phyloP scores from a whole-genome alignment of 139 green algal genomes.

The Chlorella ohadii region DNA sequence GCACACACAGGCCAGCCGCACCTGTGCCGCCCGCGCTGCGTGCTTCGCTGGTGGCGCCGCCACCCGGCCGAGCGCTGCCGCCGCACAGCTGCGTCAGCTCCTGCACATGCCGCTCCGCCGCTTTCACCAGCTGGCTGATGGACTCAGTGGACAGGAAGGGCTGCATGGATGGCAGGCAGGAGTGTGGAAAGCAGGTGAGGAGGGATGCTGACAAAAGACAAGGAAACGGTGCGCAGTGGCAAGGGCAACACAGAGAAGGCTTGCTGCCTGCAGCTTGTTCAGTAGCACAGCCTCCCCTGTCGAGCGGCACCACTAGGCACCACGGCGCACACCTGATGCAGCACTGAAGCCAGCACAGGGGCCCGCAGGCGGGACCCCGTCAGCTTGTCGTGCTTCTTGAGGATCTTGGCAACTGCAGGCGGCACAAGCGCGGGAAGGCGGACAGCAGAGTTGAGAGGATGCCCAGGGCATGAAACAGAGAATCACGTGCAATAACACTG shows the following conservation, averaged over 20 bases:
- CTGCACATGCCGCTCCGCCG: conserved; percentile 64
- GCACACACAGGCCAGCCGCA: neutral
- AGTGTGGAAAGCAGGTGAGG: neutral
- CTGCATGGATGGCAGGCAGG: conserved; percentile 38
- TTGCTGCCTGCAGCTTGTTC: too few relatives aligned
- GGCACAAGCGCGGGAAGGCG: neutral
- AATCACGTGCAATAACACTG: too few relatives aligned
- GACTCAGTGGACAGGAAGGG: conserved; percentile 76
- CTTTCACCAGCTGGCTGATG: conserved; percentile 72
- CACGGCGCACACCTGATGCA: conserved; percentile 13
- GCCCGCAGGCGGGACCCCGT: conserved; percentile 49
- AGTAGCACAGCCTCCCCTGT: too few relatives aligned
- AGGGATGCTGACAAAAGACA: too few relatives aligned
- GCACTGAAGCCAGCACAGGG: conserved; percentile 7
- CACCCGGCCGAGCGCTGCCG: neutral
- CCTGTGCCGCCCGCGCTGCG: neutral
- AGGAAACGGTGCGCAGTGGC: too few relatives aligned
- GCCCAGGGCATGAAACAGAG: too few relatives aligned
- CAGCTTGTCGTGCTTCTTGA: conserved; percentile 91
- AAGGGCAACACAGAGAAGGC: too few relatives aligned
- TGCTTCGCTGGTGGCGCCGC: neutral
- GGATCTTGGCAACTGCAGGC: conserved; percentile 84
- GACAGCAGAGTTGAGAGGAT: too few relatives aligned
- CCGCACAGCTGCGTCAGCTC: conserved; percentile 28
- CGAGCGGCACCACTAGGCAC: too few relatives aligned